phyloP scores from a whole-genome alignment of 2,329 filamentous ascomycete genomes.

The Neonectria punicea region DNA sequence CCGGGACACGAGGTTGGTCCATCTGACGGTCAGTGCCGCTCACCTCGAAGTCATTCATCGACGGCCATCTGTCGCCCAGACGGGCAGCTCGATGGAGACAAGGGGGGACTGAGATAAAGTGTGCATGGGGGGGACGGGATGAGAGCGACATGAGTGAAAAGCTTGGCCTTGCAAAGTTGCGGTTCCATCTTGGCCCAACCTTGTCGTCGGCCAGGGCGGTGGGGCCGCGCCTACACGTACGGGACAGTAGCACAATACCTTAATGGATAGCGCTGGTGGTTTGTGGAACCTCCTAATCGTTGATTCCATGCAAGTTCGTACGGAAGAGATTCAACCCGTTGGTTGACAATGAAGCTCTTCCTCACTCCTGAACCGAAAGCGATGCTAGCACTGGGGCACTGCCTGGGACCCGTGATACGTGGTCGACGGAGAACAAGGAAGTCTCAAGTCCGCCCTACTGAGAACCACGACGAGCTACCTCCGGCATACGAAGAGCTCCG shows the following conservation, averaged over 20 bases:
- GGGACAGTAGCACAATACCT: constrained; percentile 8
- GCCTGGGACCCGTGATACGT: background rate
- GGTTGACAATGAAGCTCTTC: background rate
- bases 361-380: background rate
- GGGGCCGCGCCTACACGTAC: constrained; percentile 15
- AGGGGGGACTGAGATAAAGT: constrained; percentile 21
- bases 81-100: constrained; percentile 7
- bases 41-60: constrained; percentile 4
- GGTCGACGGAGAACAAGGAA: background rate
- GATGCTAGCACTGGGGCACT: background rate
- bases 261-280: background rate
- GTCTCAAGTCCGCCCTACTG: background rate
- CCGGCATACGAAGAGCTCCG: too few relatives aligned
- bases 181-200: constrained; percentile 7
- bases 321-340: background rate
- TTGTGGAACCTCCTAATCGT: background rate
- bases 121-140: constrained; percentile 11
- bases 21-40: constrained; percentile 10
- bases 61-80: background rate
- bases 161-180: constrained; percentile 14
- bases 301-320: background rate
- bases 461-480: background rate
- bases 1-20: constrained; percentile 29
- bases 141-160: constrained; percentile 10
- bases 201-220: constrained; percentile 2